Percentiles rank a stretch among this genome's conserved stretches.
Conservation (phyloP, 2,329 filamentous ascomycete genomes). For the Nothophoma quercina region DNA sequence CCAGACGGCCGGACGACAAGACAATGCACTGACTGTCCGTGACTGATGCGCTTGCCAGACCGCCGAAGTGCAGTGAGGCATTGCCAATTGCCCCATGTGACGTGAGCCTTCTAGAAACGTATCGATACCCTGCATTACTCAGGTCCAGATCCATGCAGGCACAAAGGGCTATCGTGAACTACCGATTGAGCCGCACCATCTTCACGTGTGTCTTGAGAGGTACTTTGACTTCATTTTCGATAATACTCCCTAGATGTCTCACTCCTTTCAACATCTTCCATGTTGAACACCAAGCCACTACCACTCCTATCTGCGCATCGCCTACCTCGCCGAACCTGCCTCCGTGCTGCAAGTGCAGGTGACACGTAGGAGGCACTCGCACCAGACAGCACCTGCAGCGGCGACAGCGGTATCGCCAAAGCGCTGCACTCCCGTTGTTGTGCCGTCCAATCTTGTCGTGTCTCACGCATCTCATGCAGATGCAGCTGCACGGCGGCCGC, state of each 20-base stretch:
- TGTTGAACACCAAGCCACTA: conserved; percentile 10
- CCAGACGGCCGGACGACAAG: conserved; percentile 18
- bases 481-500: conserved; percentile 18
- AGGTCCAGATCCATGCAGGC: conserved; percentile 14
- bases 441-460: conserved; percentile 14
- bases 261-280: not conserved
- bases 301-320: conserved; percentile 8
- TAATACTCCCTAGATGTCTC: conserved; percentile 7
- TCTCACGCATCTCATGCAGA: conserved; percentile 12
- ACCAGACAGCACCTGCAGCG: conserved; percentile 25
- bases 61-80: conserved; percentile 10
- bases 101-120: conserved; percentile 17
- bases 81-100: no score
- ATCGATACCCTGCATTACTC: conserved; percentile 10
- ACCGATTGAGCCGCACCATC: conserved; percentile 9
- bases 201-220: not conserved
- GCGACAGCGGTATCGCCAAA: conserved; percentile 14
- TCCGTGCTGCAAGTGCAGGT: conserved; percentile 22
- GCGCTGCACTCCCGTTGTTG: conserved; percentile 10
- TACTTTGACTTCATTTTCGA: not conserved
- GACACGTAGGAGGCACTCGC: conserved; percentile 35
- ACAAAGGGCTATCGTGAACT: conserved; percentile 6
- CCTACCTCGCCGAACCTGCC: conserved; percentile 29
- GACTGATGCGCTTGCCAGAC: conserved; percentile 15
- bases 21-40: conserved; percentile 19